Percentiles rank a stretch among this genome's conserved stretches.
phyloP scores from a whole-genome alignment of 1,284 basidiomycete species.

The Microbotryum violaceum region DNA sequence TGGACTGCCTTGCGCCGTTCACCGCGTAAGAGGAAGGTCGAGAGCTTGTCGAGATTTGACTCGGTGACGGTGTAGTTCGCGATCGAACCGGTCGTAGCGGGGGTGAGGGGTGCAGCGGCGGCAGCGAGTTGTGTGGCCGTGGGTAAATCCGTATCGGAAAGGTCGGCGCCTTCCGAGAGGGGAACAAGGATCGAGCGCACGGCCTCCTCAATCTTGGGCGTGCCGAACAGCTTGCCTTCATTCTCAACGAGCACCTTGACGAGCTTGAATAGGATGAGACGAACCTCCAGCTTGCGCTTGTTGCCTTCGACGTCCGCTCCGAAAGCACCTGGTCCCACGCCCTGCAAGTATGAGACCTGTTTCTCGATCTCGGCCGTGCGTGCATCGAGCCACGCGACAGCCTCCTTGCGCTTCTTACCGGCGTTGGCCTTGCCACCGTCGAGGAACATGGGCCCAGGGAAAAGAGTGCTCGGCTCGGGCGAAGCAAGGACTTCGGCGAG shows the following conservation, averaged over 20 bases:
- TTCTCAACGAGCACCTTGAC: slow-evolving; percentile 73
- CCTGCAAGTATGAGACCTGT: slow-evolving; percentile 56
- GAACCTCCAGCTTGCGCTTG: slow-evolving; percentile 61
- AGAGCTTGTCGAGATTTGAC: slow-evolving; percentile 65
- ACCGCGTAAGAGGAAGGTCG: slow-evolving; percentile 68
- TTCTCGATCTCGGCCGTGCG: slow-evolving; percentile 66
- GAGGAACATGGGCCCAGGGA: slow-evolving; percentile 76
- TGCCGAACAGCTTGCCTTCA: slow-evolving; percentile 60
- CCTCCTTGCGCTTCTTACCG: slow-evolving; percentile 70
- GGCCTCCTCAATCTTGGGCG: slow-evolving; percentile 60
- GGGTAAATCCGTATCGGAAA: slow-evolving; percentile 15
- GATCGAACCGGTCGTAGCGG: slow-evolving; percentile 31
- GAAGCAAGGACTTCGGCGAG: slow-evolving; percentile 60
- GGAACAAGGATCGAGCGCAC: slow-evolving; percentile 60
- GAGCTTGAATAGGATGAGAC: slow-evolving; percentile 63
- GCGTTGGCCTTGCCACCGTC: slow-evolving; percentile 54
- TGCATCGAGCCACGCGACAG: slow-evolving; percentile 66
- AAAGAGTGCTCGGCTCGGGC: slow-evolving; percentile 44
- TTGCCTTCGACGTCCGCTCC: slow-evolving; percentile 44
- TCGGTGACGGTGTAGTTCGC: slow-evolving; percentile 47
- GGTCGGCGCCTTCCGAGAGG: background rate
- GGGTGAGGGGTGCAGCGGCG: background rate
- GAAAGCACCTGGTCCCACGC: slow-evolving; percentile 36
- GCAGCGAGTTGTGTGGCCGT: slow-evolving; percentile 29
- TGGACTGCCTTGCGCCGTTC: slow-evolving; percentile 79